phyloP scores from a whole-genome alignment of 1,284 basidiomycete genomes.

The Kwoniella shivajii region DNA sequence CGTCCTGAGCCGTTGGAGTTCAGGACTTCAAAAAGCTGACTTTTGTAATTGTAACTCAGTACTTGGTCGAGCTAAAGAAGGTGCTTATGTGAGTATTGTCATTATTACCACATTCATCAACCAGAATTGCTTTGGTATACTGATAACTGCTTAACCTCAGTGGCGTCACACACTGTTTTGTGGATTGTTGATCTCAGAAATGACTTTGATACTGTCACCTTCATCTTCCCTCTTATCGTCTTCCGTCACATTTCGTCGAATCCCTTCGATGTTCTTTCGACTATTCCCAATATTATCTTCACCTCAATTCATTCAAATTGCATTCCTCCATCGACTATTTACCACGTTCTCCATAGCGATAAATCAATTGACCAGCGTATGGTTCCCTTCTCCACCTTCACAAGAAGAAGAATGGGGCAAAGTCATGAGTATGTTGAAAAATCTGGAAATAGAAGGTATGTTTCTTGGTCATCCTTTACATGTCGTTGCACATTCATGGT shows the following conservation, averaged over 20 bases:
- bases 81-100: conserved; percentile 65
- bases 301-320: conserved; percentile 39
- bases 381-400: conserved; percentile 17
- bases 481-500: too few species aligned
- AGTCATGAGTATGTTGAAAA: conserved; percentile 9
- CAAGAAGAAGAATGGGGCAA: conserved; percentile 11
- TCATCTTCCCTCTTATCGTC: conserved; percentile 6
- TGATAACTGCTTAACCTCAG: conserved; percentile 54
- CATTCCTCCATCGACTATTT: conserved; percentile 33
- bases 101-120: conserved; percentile 4
- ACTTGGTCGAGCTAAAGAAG: conserved; percentile 63
- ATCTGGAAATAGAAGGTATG: conserved; percentile 30
- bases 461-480: not conserved
- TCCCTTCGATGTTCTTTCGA: conserved; percentile 6
- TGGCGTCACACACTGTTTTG: conserved; percentile 74
- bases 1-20: not conserved
- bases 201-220: conserved; percentile 37
- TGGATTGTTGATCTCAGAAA: conserved; percentile 59
- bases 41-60: conserved; percentile 51
- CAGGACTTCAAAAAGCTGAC: not conserved
- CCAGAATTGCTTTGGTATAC: not conserved
- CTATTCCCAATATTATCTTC: conserved; percentile 2
- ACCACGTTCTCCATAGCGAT: conserved; percentile 38
- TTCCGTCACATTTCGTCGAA: not conserved
- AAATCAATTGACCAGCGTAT: conserved; percentile 41